Conservation (phyloP, 192 early-diverging fungal genomes). For the Coemansia erecta region DNA sequence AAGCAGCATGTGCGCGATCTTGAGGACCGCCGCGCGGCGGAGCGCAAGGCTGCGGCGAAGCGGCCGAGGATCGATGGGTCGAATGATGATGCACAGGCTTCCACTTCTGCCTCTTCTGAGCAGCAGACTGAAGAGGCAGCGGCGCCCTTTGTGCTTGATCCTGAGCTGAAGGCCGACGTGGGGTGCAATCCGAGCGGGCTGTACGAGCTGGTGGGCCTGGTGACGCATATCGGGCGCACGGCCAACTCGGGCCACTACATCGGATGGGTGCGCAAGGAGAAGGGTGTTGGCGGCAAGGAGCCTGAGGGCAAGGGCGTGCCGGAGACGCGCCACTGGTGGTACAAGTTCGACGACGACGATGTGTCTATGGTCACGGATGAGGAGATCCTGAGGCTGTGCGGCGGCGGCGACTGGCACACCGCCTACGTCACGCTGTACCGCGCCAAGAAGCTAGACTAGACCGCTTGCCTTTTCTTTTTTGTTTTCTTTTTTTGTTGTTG, state of each 20-base stretch:
- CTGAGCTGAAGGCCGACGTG: slow-evolving; percentile 71
- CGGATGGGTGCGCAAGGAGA: slow-evolving; percentile 85
- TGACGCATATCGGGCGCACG: slow-evolving; percentile 93
- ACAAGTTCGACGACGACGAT: slow-evolving; percentile 95
- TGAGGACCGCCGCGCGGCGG: slow-evolving; percentile 64
- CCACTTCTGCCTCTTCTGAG: no score
- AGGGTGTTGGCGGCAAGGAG: slow-evolving; percentile 46
- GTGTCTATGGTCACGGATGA: slow-evolving; percentile 81
- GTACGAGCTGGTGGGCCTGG: slow-evolving; percentile 90
- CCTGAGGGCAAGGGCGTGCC: slow-evolving; percentile 35
- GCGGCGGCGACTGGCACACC: slow-evolving; percentile 83
- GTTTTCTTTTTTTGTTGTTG: not conserved
- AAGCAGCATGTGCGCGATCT: slow-evolving; percentile 66
- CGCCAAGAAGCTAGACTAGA: slow-evolving; percentile 62
- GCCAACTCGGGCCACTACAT: slow-evolving; percentile 96
- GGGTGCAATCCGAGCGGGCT: slow-evolving; percentile 85
- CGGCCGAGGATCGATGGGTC: no score
- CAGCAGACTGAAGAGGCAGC: slow-evolving; percentile 5
- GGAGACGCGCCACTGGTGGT: slow-evolving; percentile 66
- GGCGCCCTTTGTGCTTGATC: slow-evolving; percentile 56
- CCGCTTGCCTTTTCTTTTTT: slow-evolving; percentile 5
- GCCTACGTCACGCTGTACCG: slow-evolving; percentile 90
- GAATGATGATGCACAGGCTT: no score
- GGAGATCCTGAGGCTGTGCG: slow-evolving; percentile 87
- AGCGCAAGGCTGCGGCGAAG: slow-evolving; percentile 46